Conservation (phyloP, 345 rosid species). For the Kernera saxatilis region DNA sequence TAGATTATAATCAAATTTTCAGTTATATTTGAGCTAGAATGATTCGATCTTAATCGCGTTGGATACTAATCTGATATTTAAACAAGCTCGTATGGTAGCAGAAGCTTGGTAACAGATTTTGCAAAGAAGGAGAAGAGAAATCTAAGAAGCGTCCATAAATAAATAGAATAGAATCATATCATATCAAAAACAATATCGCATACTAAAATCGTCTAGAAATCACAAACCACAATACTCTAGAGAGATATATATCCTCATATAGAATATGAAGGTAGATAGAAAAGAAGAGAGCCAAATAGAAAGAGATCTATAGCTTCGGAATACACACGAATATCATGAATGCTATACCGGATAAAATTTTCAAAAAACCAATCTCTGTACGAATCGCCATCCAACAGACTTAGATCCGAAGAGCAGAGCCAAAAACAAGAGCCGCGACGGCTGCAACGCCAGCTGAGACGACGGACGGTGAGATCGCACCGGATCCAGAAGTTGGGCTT, state of each 20-base stretch:
- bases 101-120: not conserved
- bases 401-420: constrained; percentile 52
- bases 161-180: constrained; percentile 24
- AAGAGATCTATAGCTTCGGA: constrained; percentile 26
- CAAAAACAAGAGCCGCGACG: constrained; percentile 37
- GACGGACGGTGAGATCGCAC: constrained; percentile 36
- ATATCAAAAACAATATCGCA: constrained; percentile 13
- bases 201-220: not conserved
- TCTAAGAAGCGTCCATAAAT: constrained; percentile 13
- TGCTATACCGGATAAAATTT: constrained; percentile 4
- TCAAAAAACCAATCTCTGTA: constrained; percentile 27
- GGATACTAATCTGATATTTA: not conserved
- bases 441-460: constrained; percentile 37
- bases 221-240: constrained; percentile 14
- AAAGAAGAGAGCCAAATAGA: not conserved
- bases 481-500: constrained; percentile 47
- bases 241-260: constrained; percentile 1
- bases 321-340: constrained; percentile 31
- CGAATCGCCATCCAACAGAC: constrained; percentile 21
- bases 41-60: not conserved
- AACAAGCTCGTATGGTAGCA: not conserved
- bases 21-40: not conserved
- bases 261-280: constrained; percentile 9
- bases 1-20: not conserved
- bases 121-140: not conserved